These are phyloP conservation scores for Penicillium polonicum DNA, from an alignment of 2,329 filamentous ascomycete species.

Conservation along the genomic window DNA sequence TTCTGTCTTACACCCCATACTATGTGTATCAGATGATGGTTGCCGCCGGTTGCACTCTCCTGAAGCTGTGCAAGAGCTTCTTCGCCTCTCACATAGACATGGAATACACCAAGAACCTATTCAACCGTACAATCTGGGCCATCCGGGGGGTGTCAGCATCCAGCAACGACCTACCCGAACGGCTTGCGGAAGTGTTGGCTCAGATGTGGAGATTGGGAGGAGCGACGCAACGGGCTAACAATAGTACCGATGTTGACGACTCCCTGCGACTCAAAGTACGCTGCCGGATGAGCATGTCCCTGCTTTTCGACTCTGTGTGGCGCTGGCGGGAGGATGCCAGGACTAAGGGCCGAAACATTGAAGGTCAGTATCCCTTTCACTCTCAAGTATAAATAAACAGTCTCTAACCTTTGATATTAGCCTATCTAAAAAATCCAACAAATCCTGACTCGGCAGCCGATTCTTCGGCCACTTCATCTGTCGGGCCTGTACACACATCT, in stretches of 20 bases:
- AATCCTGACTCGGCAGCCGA: slow-evolving; percentile 77
- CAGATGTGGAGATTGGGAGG: slow-evolving; percentile 61
- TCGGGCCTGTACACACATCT: slow-evolving; percentile 44
- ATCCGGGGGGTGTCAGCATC: slow-evolving; percentile 61
- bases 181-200: slow-evolving; percentile 64
- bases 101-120: slow-evolving; percentile 56
- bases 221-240: slow-evolving; percentile 28
- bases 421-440: slow-evolving; percentile 80
- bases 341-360: slow-evolving; percentile 67
- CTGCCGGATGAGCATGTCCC: slow-evolving; percentile 66
- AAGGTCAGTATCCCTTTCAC: slow-evolving; percentile 51
- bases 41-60: slow-evolving; percentile 61
- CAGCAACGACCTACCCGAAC: slow-evolving; percentile 63
- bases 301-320: slow-evolving; percentile 67
- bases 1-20: slow-evolving; percentile 56
- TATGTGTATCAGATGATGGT: slow-evolving; percentile 69
- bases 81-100: slow-evolving; percentile 58
- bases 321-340: slow-evolving; percentile 66
- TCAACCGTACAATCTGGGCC: slow-evolving; percentile 58
- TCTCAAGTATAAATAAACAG: neutral
- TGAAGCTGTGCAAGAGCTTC: slow-evolving; percentile 66
- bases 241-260: slow-evolving; percentile 40
- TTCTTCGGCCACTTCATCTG: slow-evolving; percentile 64
- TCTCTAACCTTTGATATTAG: slow-evolving; percentile 29
- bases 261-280: slow-evolving; percentile 62